Percentiles rank a stretch among this genome's conserved stretches.
Conservation (phyloP, 2,329 filamentous ascomycete species). For the Colletotrichum euphorbiae region DNA sequence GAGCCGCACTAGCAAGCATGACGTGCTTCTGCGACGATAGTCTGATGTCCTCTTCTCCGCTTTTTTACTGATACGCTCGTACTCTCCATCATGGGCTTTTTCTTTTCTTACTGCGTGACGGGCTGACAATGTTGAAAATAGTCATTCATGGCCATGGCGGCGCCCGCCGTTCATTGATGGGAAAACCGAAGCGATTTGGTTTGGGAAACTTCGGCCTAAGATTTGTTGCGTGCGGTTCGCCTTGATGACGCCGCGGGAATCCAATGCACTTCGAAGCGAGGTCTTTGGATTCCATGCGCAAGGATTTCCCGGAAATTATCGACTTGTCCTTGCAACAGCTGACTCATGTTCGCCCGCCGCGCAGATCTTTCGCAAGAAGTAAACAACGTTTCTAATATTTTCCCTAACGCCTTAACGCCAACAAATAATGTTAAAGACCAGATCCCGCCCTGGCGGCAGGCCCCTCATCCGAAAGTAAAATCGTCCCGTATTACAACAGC, state of each 20-base stretch:
- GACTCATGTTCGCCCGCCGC: slow-evolving; percentile 17
- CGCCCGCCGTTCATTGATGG: neutral
- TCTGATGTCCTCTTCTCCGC: neutral
- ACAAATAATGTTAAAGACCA: slow-evolving; percentile 22
- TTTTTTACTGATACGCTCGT: neutral
- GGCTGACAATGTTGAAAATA: slow-evolving; percentile 28
- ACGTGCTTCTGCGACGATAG: slow-evolving; percentile 25
- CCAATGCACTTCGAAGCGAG: neutral
- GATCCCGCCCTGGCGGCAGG: slow-evolving; percentile 23
- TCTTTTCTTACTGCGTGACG: neutral
- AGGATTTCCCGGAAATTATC: neutral
- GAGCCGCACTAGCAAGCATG: slow-evolving; percentile 21
- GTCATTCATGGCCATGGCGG: neutral
- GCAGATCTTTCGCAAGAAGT: neutral
- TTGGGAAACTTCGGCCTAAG: neutral
- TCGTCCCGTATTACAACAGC: slow-evolving; percentile 68
- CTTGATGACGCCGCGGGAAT: too few relatives aligned
- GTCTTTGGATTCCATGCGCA: neutral
- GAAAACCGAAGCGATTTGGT: neutral
- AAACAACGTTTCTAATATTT: slow-evolving; percentile 15
- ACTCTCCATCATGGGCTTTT: slow-evolving; percentile 5
- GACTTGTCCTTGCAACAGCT: neutral
- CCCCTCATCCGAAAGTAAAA: slow-evolving; percentile 32
- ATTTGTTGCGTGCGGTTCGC: neutral
- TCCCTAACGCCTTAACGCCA: slow-evolving; percentile 36